Evolutionary conservation across 2,329 filamentous ascomycete species (phyloP).

Genomic region (Claviceps maximensis): DNA sequence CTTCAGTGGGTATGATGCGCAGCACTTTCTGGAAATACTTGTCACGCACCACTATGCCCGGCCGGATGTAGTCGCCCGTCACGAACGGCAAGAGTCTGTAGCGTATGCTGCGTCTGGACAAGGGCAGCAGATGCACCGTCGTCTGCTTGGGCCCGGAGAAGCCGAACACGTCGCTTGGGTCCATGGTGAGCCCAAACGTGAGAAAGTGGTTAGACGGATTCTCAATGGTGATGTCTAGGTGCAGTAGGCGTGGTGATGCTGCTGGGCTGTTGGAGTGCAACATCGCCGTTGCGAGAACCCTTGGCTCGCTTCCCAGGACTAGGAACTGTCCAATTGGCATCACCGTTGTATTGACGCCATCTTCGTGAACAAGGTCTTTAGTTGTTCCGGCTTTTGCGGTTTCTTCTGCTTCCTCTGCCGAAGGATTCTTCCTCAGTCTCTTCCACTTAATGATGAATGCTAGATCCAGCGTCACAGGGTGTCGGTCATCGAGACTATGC

Average conservation of each 20-base stretch:
- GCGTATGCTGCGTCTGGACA: constrained; percentile 59
- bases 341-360: constrained; percentile 43
- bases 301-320: constrained; percentile 71
- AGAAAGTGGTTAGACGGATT: constrained; percentile 92
- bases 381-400: neutral
- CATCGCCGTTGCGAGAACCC: constrained; percentile 55
- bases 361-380: neutral
- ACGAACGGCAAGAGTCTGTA: constrained; percentile 62
- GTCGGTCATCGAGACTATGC: constrained; percentile 65
- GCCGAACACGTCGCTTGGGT: constrained; percentile 81
- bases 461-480: constrained; percentile 60
- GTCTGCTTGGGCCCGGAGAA: constrained; percentile 81
- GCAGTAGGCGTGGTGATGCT: constrained; percentile 22
- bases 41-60: constrained; percentile 67
- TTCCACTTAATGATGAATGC: constrained; percentile 67
- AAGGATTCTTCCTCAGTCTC: constrained; percentile 27
- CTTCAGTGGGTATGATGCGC: constrained; percentile 65
- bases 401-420: constrained; percentile 7
- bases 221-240: constrained; percentile 57
- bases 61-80: constrained; percentile 54
- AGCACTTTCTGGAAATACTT: constrained; percentile 88
- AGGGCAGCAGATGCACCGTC: constrained; percentile 66
- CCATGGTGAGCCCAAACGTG: constrained; percentile 85
- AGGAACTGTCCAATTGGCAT: constrained; percentile 70
- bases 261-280: constrained; percentile 26